Evolutionary conservation across 352 stramenopile species (phyloP), one percentile per base, ranked within the genome.

Genomic region (Thalassiosira livingstoniorum): DNA sequence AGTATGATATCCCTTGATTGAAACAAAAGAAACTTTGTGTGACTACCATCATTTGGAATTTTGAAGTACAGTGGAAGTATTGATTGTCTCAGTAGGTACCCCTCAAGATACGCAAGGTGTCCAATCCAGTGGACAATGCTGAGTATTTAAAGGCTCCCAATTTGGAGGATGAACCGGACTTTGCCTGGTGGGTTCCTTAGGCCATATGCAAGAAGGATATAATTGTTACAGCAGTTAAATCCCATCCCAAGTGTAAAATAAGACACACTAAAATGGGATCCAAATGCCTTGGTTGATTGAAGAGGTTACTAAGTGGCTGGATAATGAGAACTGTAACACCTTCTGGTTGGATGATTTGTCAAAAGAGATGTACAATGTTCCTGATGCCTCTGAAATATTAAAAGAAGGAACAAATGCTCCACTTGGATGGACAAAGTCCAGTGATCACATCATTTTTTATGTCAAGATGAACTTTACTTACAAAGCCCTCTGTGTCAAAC

Each of bases 351-450:
- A 87, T 18, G 68, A 74, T 29, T 82, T 90, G 18, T 5, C 62
- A 2, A 78, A 81, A 42, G 83, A 87, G 65, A 86, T 90, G 80
- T 68, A 81, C n/a, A 84, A 85, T 31, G 62, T 74, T 1, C 4
- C 3, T 27, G n/a, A 76, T 27, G 78, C 69, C 13, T 87, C 87
- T 47, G 37, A 80, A 45, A 62, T 47, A 7, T 15, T 47, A 18
- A 15, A 47, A 47, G 7, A 7, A 18, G 39, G 39, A 47, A 7
- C 7, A 15, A 18, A 18, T 7, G 7, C 39, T 47, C 39, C 39
- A 7, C 39, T 15, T 18, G 39, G 39, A 18, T 47, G 39, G 39
- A 47, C 39, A 18, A 47, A 47, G 15, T 47, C 39, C 7, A 47
- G 39, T 47, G 47, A n/a, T 23, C 47, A 58, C n/a, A 29, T 58